Percentiles rank a stretch among this genome's conserved stretches.
Evolutionary conservation across 2,329 filamentous ascomycete genomes (phyloP).

Genomic region (Pseudomassariella vexata): DNA sequence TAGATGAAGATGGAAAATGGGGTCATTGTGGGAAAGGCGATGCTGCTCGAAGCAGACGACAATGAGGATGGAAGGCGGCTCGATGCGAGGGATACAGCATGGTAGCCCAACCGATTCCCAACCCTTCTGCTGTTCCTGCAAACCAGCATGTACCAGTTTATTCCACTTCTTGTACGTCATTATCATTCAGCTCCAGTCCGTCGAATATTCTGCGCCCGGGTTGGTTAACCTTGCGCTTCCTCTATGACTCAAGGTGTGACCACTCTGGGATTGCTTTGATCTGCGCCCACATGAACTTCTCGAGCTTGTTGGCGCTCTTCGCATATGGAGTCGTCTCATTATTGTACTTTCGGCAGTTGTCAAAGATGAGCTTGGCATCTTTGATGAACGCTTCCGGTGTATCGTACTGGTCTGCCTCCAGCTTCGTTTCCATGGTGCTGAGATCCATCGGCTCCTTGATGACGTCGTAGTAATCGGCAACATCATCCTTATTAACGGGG

Average conservation of each 20-base stretch:
- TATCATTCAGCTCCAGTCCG: not conserved
- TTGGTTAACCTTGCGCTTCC: slow-evolving; percentile 1
- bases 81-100: too few species aligned
- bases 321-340: slow-evolving; percentile 92
- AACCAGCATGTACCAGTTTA: too few species aligned
- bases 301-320: slow-evolving; percentile 89
- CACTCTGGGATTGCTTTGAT: slow-evolving; percentile 91
- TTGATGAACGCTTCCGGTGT: slow-evolving; percentile 88
- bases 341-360: slow-evolving; percentile 95
- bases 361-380: slow-evolving; percentile 84
- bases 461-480: slow-evolving; percentile 97
- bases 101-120: too few species aligned
- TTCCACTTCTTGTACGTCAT: too few species aligned
- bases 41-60: too few species aligned
- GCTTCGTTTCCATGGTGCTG: slow-evolving; percentile 89
- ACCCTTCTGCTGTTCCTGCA: too few species aligned
- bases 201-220: not conserved
- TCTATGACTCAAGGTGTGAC: slow-evolving; percentile 56
- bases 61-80: too few species aligned
- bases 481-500: slow-evolving; percentile 91
- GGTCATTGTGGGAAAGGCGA: too few species aligned
- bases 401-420: slow-evolving; percentile 87
- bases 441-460: slow-evolving; percentile 98
- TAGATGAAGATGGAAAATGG: too few species aligned
- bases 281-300: slow-evolving; percentile 91